Evolutionary conservation across 2,329 filamentous ascomycete genomes (phyloP).

Genomic region (Aspergillus floridensis): DNA sequence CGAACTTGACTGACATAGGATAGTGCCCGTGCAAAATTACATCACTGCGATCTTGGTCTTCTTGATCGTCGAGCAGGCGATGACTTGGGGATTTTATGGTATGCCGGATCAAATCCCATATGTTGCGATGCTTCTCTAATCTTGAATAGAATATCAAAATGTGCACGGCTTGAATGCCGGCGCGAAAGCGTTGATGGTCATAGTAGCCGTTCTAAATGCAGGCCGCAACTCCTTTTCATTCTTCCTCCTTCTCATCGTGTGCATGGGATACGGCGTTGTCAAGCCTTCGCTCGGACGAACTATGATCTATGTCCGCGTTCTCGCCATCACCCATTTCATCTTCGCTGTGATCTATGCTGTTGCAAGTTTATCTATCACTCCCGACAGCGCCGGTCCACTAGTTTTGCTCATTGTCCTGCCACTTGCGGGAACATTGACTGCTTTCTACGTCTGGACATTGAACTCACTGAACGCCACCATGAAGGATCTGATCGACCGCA

Average conservation of each 20-base stretch:
- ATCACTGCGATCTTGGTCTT: slow-evolving; percentile 96
- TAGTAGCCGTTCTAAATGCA: slow-evolving; percentile 91
- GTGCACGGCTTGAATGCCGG: slow-evolving; percentile 78
- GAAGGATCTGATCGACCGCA: slow-evolving; percentile 91
- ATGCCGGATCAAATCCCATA: slow-evolving; percentile 26
- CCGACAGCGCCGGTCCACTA: slow-evolving; percentile 83
- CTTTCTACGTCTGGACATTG: slow-evolving; percentile 98
- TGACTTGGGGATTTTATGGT: slow-evolving; percentile 98
- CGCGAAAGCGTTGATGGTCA: slow-evolving; percentile 79
- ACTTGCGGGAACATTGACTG: slow-evolving; percentile 84
- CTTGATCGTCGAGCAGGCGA: slow-evolving; percentile 90
- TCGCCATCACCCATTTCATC: slow-evolving; percentile 88
- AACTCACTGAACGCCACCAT: slow-evolving; percentile 93
- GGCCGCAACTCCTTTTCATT: slow-evolving; percentile 97
- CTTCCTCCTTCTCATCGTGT: slow-evolving; percentile 95
- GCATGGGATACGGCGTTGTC: slow-evolving; percentile 98
- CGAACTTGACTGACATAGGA: slow-evolving; percentile 32
- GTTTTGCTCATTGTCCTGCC: slow-evolving; percentile 92
- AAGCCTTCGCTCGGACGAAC: slow-evolving; percentile 87
- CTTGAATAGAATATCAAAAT: slow-evolving; percentile 76
- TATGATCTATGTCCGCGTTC: slow-evolving; percentile 89
- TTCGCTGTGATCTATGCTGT: slow-evolving; percentile 94
- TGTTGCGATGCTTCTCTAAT: slow-evolving; percentile 33
- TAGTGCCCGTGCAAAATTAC: slow-evolving; percentile 95
- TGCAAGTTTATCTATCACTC: slow-evolving; percentile 82